These are phyloP conservation scores for Sistotremastrum suecicum DNA, from an alignment of 768 basidiomycete species.

Conservation along the genomic window DNA sequence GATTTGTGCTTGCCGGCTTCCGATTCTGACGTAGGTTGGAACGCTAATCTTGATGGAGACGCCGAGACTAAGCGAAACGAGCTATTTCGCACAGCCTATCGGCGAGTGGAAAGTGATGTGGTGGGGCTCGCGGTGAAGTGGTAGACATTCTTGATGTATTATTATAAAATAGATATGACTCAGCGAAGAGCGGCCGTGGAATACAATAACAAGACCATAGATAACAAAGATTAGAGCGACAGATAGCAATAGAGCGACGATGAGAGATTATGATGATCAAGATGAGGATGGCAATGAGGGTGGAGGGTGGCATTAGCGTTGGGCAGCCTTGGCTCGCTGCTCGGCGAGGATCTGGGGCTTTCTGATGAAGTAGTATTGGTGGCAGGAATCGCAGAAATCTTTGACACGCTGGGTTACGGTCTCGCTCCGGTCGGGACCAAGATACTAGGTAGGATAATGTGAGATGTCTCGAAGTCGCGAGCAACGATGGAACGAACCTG, in stretches of 20 bases:
- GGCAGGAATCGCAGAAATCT: constrained; percentile 24
- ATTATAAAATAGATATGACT: constrained; percentile 11
- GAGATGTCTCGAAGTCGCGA: background rate
- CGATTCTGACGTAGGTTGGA: constrained; percentile 19
- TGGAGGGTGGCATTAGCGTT: constrained; percentile 22
- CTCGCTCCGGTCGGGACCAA: constrained; percentile 57
- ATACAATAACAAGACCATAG: constrained; percentile 7
- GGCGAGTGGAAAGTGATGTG: constrained; percentile 77
- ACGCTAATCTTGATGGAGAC: constrained; percentile 23
- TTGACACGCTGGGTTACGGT: constrained; percentile 34
- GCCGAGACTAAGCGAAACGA: constrained; percentile 29
- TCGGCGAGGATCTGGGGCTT: no score
- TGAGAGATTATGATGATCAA: constrained; percentile 2
- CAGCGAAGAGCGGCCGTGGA: constrained; percentile 17
- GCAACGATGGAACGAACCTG: constrained; percentile 2
- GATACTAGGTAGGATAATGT: constrained; percentile 33
- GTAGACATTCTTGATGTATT: constrained; percentile 19
- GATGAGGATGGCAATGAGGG: constrained; percentile 15
- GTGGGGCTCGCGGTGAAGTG: constrained; percentile 65
- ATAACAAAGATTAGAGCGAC: constrained; percentile 1
- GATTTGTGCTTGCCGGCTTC: constrained; percentile 24
- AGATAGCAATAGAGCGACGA: constrained; percentile 5
- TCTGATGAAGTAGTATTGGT: constrained; percentile 12
- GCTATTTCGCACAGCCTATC: constrained; percentile 66
- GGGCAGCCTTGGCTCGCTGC: background rate